Conservation (phyloP, 2,329 filamentous ascomycete genomes). For the Chaetomiaceae sp. region DNA sequence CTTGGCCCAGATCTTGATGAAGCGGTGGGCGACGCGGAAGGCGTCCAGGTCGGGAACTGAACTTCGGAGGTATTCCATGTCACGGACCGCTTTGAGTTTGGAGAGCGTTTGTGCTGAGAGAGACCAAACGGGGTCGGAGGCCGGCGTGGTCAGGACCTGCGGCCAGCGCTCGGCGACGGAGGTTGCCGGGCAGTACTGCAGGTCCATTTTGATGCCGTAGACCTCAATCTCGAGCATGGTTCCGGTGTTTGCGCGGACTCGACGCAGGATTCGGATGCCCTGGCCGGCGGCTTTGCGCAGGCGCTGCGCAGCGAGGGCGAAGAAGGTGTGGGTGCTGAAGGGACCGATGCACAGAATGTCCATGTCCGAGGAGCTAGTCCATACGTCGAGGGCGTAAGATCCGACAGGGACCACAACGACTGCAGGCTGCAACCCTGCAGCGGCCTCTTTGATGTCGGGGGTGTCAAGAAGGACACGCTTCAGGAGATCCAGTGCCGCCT, state of each 20-base stretch:
- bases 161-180: conserved; percentile 50
- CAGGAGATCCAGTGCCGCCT: conserved; percentile 41
- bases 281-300: conserved; percentile 40
- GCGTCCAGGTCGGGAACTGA: conserved; percentile 53
- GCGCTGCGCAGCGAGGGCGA: conserved; percentile 50
- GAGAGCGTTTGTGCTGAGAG: conserved; percentile 50
- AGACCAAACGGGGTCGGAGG: conserved; percentile 48
- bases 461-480: conserved; percentile 36
- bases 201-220: conserved; percentile 51
- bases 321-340: conserved; percentile 56
- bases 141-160: conserved; percentile 39
- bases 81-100: conserved; percentile 59
- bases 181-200: conserved; percentile 60
- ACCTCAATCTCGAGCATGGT: conserved; percentile 60
- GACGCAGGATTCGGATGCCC: conserved; percentile 47
- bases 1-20: conserved; percentile 57
- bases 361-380: conserved; percentile 55
- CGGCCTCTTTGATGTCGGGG: not conserved
- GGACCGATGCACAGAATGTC: conserved; percentile 61
- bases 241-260: conserved; percentile 52
- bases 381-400: conserved; percentile 58
- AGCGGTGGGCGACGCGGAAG: conserved; percentile 53
- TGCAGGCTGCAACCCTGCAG: conserved; percentile 20
- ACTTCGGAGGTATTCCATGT: conserved; percentile 53
- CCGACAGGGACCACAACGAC: conserved; percentile 57